A percentile compares a stretch with the other conserved stretches of the same genome.
These are phyloP conservation scores for Nicotiana knightiana DNA, from an alignment of 257 asterid species.

Conservation along the genomic window DNA sequence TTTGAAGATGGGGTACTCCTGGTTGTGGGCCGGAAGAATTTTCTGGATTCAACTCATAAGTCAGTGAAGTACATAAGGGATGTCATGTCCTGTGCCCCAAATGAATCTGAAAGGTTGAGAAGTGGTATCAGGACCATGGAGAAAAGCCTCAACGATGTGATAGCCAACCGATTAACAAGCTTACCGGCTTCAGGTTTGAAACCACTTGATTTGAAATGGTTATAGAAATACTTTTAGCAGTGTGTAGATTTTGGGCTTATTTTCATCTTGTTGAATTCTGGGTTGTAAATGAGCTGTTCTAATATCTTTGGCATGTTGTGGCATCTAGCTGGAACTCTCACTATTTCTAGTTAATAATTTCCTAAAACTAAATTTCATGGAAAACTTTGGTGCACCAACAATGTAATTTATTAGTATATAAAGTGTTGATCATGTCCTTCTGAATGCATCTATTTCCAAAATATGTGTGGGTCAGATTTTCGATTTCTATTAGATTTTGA, in stretches of 20 bases:
- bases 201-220: not conserved
- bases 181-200: not conserved
- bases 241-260: not conserved
- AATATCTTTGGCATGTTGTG: not conserved
- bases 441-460: not conserved
- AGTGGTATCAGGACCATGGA: not conserved
- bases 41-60: not conserved
- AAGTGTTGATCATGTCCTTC: not conserved
- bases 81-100: not conserved
- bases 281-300: not conserved
- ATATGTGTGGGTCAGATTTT: not conserved
- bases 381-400: not conserved
- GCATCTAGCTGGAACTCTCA: not conserved
- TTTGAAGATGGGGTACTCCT: not conserved
- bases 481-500: not conserved
- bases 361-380: not conserved
- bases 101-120: not conserved
- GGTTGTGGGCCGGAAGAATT: not conserved
- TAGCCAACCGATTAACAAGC: not conserved
- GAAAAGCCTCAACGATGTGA: not conserved
- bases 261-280: not conserved
- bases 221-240: not conserved
- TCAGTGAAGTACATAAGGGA: slow-evolving; percentile 1
- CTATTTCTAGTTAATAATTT: not conserved
- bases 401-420: not conserved